Percentiles rank a stretch among this genome's conserved stretches.
Conservation (phyloP, 2,329 filamentous ascomycete genomes). For the Alternaria hordeiaustralica region DNA sequence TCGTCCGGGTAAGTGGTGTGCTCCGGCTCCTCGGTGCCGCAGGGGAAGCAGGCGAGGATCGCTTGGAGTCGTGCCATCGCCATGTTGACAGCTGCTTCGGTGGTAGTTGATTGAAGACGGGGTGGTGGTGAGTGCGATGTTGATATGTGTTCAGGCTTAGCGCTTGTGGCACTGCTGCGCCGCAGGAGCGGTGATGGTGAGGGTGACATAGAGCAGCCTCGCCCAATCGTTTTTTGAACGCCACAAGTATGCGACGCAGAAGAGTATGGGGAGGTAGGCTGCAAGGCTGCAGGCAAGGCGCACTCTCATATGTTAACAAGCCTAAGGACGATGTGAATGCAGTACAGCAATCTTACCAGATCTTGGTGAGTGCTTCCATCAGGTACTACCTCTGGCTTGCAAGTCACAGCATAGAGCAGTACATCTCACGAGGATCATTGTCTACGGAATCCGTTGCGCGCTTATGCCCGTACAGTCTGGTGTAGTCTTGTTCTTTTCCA, state of each 20-base stretch:
- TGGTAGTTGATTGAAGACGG: neutral
- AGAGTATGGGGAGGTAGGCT: neutral
- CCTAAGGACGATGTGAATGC: neutral
- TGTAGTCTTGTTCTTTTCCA: neutral
- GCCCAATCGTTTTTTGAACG: neutral
- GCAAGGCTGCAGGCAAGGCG: neutral
- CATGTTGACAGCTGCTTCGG: slow-evolving; percentile 5
- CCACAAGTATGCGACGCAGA: neutral
- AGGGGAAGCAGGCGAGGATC: slow-evolving; percentile 19
- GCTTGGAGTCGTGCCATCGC: slow-evolving; percentile 15
- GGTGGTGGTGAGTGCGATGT: neutral
- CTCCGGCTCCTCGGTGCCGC: neutral
- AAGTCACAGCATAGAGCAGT: neutral
- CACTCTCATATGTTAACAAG: neutral
- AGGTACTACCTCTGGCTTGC: neutral
- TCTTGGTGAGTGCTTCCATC: neutral
- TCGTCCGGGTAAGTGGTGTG: slow-evolving; percentile 11
- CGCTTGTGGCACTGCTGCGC: slow-evolving; percentile 11
- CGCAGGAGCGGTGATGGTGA: neutral
- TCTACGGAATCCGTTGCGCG: too few relatives aligned
- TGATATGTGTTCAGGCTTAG: slow-evolving; percentile 6
- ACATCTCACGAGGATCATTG: neutral
- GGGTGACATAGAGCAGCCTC: neutral
- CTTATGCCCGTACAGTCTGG: neutral
- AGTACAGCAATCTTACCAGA: neutral